Evolutionary conservation across 169 alveolate genomes (phyloP).

Genomic region (Eimeria acervulina): DNA sequence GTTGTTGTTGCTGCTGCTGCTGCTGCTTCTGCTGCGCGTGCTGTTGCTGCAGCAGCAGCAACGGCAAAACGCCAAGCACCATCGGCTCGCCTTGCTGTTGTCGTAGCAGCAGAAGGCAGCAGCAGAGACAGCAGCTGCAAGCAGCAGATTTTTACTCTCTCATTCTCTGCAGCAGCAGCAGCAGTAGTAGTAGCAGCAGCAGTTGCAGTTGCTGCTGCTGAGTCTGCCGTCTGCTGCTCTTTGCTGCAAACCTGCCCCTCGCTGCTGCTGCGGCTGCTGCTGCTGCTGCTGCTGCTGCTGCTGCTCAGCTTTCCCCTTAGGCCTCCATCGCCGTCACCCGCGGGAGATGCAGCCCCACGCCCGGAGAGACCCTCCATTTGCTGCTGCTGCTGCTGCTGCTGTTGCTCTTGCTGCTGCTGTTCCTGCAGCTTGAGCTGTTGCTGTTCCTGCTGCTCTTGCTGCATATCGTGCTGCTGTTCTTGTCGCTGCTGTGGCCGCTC

Average conservation of each 20-base stretch:
- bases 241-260: background rate
- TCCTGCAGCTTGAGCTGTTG: no score
- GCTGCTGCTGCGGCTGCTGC: slow-evolving; percentile 43
- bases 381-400: no score
- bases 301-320: no score
- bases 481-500: background rate
- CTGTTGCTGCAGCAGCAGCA: slow-evolving; percentile 30
- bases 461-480: background rate
- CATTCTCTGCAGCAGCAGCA: background rate
- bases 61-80: slow-evolving; percentile 37
- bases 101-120: slow-evolving; percentile 14
- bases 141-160: slow-evolving; percentile 21
- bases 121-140: slow-evolving; percentile 1
- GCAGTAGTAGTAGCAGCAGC: background rate
- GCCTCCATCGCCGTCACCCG: no score
- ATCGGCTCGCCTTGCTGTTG: background rate
- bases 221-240: slow-evolving; percentile 2
- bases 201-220: slow-evolving; percentile 10
- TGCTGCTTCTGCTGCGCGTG: background rate
- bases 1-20: slow-evolving; percentile 24
- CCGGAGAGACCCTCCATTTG: no score
- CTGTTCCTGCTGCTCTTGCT: background rate
- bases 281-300: no score
- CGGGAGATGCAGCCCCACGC: background rate
- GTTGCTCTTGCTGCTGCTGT: no score